Evolutionary conservation across 169 alveolate species (phyloP).

Genomic region (Sarcocystis neurona): DNA sequence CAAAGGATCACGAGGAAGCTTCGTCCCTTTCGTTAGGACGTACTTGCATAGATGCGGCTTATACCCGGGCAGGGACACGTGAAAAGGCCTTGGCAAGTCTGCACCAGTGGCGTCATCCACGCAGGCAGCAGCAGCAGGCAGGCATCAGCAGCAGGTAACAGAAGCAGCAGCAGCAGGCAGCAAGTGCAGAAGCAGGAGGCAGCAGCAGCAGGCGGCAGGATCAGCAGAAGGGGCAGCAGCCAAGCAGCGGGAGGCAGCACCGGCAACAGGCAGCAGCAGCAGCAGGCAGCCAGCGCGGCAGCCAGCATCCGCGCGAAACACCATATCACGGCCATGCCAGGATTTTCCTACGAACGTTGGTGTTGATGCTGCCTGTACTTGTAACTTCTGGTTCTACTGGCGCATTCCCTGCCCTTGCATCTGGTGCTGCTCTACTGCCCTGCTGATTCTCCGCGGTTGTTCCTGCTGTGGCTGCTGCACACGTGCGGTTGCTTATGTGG

Average conservation of each 20-base stretch:
- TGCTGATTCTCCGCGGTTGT: no score
- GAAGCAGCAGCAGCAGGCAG: slow-evolving; percentile 2
- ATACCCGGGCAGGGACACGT: slow-evolving; percentile 56
- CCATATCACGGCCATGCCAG: no score
- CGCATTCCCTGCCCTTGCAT: no score
- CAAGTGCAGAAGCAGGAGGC: slow-evolving; percentile 25
- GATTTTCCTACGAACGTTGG: no score
- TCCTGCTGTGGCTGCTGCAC: no score
- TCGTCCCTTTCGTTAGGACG: slow-evolving; percentile 19
- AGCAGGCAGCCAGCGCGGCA: neutral
- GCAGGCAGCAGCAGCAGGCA: slow-evolving; percentile 27
- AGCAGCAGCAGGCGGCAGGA: slow-evolving; percentile 23
- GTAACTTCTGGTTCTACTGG: no score
- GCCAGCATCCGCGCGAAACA: neutral
- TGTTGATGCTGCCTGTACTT: no score
- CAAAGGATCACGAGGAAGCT: slow-evolving; percentile 24
- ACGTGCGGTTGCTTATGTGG: no score
- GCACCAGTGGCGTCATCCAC: slow-evolving; percentile 4
- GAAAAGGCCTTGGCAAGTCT: slow-evolving; percentile 51
- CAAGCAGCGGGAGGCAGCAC: no score
- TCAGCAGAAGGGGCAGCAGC: neutral
- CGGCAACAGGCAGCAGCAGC: neutral
- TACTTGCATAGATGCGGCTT: slow-evolving; percentile 23
- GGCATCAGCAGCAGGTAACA: neutral
- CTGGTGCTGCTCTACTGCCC: no score